A percentile compares a stretch with the other conserved stretches of the same genome.
phyloP scores from a whole-genome alignment of 306 rosid genomes.

The Cucurbita ficifolia region DNA sequence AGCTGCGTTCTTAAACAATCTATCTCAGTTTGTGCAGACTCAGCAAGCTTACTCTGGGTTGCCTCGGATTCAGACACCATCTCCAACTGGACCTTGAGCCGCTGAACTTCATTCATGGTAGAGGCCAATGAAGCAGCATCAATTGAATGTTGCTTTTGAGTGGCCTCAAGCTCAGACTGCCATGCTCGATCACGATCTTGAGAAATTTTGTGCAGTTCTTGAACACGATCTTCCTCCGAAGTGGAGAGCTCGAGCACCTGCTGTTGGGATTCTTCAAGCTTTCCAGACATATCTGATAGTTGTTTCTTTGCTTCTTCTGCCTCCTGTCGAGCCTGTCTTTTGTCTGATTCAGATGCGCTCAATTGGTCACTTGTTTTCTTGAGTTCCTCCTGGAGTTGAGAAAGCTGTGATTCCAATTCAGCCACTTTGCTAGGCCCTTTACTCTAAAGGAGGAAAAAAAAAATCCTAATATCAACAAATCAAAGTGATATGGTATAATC shows the following conservation, averaged over 20 bases:
- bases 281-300: constrained; percentile 34
- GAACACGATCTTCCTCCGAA: constrained; percentile 62
- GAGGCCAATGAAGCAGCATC: constrained; percentile 66
- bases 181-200: constrained; percentile 85
- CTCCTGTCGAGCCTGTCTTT: constrained; percentile 49
- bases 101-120: constrained; percentile 71
- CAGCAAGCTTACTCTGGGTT: constrained; percentile 29
- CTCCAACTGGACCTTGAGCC: constrained; percentile 64
- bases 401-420: constrained; percentile 52
- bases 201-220: constrained; percentile 57
- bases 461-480: not conserved
- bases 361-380: constrained; percentile 57
- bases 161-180: constrained; percentile 88
- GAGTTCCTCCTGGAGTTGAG: constrained; percentile 61
- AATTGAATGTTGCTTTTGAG: constrained; percentile 77
- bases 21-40: constrained; percentile 45
- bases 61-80: constrained; percentile 44
- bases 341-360: constrained; percentile 40
- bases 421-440: constrained; percentile 39
- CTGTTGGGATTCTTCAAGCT: constrained; percentile 61
- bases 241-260: constrained; percentile 53
- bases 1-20: constrained; percentile 51
- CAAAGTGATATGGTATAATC: not conserved
- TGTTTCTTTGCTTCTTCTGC: constrained; percentile 61
- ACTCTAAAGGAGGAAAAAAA: constrained; percentile 27